Evolutionary conservation across 2,329 filamentous ascomycete genomes (phyloP).

Genomic region (Pseudocercospora macadamiae): DNA sequence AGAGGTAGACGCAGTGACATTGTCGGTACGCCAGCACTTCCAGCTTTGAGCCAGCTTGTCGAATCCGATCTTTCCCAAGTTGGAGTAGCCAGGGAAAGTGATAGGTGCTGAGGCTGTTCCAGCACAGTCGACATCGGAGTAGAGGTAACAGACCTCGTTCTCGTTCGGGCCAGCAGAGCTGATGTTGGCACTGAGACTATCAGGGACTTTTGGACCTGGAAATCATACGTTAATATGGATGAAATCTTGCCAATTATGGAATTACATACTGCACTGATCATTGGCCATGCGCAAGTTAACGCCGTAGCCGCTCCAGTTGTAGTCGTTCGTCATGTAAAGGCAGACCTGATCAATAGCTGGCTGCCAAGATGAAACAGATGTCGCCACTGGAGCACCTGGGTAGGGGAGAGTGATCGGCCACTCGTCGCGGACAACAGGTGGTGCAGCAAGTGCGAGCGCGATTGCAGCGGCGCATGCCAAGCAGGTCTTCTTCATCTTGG

Average conservation of each 20-base stretch:
- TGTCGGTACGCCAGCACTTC: conserved; percentile 12
- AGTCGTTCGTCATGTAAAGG: conserved; percentile 16
- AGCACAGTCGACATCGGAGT: conserved; percentile 12
- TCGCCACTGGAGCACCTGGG: neutral
- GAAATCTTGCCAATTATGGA: neutral
- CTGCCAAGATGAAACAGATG: neutral
- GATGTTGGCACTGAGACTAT: conserved; percentile 11
- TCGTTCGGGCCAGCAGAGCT: conserved; percentile 11
- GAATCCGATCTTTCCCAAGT: conserved; percentile 10
- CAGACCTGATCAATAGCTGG: conserved; percentile 13
- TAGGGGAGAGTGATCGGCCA: conserved; percentile 4
- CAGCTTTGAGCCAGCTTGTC: conserved; percentile 11
- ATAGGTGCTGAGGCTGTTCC: conserved; percentile 11
- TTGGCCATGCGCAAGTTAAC: conserved; percentile 15
- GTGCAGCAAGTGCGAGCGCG: conserved; percentile 1
- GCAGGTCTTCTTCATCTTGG: conserved; percentile 3
- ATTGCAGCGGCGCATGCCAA: neutral
- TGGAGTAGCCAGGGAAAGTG: conserved; percentile 11
- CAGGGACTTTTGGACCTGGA: conserved; percentile 13
- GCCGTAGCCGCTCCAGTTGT: conserved; percentile 11
- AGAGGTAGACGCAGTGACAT: neutral
- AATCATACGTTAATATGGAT: neutral
- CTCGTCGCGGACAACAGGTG: conserved; percentile 7
- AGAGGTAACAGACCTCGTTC: conserved; percentile 14
- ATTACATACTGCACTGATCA: conserved; percentile 10